These are phyloP conservation scores for Penicillium sp. DNA, from an alignment of 2,329 filamentous ascomycete species.

Conservation along the genomic window DNA sequence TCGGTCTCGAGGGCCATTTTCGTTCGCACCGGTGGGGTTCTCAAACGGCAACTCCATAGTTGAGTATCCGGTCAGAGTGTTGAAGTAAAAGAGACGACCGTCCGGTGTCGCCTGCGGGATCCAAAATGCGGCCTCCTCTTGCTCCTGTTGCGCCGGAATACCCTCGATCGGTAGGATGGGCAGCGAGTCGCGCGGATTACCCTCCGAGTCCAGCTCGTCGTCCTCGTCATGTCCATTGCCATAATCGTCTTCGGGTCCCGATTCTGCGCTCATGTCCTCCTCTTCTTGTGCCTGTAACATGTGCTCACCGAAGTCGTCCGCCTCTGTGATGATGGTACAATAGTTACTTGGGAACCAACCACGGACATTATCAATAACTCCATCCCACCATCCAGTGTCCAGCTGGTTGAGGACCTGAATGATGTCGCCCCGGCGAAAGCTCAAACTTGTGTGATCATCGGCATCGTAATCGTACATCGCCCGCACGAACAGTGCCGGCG, in stretches of 20 bases:
- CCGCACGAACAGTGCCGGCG: slow-evolving; percentile 75
- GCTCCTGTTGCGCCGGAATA: slow-evolving; percentile 57
- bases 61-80: slow-evolving; percentile 92
- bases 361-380: slow-evolving; percentile 91
- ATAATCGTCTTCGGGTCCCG: slow-evolving; percentile 60
- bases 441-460: slow-evolving; percentile 93
- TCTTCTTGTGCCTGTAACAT: slow-evolving; percentile 57
- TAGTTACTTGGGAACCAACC: slow-evolving; percentile 99
- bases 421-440: slow-evolving; percentile 93
- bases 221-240: slow-evolving; percentile 63
- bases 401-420: slow-evolving; percentile 98
- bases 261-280: slow-evolving; percentile 53
- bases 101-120: slow-evolving; percentile 95
- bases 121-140: slow-evolving; percentile 94
- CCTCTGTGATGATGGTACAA: slow-evolving; percentile 78
- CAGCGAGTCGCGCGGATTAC: slow-evolving; percentile 63
- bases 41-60: slow-evolving; percentile 94
- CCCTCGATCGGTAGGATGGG: slow-evolving; percentile 69
- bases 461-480: slow-evolving; percentile 98
- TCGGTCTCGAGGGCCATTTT: slow-evolving; percentile 83
- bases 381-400: slow-evolving; percentile 99
- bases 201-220: slow-evolving; percentile 66
- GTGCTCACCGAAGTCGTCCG: slow-evolving; percentile 69
- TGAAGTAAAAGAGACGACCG: slow-evolving; percentile 94
- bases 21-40: slow-evolving; percentile 75